A percentile compares a stretch with the other conserved stretches of the same genome.
These are phyloP conservation scores for Hansfordia pulvinata DNA, from an alignment of 2,329 filamentous ascomycete species.

Conservation along the genomic window DNA sequence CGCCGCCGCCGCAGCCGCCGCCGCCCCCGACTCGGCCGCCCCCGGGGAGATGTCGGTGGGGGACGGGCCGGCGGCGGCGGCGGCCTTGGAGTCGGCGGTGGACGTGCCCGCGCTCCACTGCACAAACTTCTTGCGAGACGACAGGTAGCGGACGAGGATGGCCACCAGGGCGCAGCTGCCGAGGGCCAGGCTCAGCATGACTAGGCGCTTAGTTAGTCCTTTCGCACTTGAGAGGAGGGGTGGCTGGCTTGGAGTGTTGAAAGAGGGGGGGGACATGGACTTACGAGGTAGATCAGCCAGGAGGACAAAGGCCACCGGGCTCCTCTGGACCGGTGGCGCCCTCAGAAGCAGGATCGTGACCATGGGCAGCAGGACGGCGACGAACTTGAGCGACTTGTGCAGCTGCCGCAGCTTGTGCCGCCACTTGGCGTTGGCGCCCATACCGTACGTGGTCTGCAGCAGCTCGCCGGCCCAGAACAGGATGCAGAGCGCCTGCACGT, in stretches of 20 bases:
- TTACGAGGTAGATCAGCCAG: constrained; percentile 1
- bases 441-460: constrained; percentile 5
- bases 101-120: constrained; percentile 8
- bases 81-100: too few species aligned
- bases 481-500: constrained; percentile 12
- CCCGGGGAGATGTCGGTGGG: constrained; percentile 1
- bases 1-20: not conserved
- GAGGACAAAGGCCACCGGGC: constrained; percentile 4
- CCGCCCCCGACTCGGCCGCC: not conserved
- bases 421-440: constrained; percentile 3
- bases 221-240: not conserved
- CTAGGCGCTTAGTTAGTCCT: constrained; percentile 1
- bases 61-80: constrained; percentile 3
- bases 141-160: constrained; percentile 10
- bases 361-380: not conserved
- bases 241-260: not conserved
- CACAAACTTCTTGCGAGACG: constrained; percentile 9
- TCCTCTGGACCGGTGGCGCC: not conserved
- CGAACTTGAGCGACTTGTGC: not conserved
- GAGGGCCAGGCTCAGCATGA: constrained; percentile 9
- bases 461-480: constrained; percentile 11
- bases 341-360: constrained; percentile 1
- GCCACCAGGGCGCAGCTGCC: constrained; percentile 11
- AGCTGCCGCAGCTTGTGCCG: not conserved
- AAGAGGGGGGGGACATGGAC: constrained; percentile 1